Percentiles rank a stretch among this genome's conserved stretches.
These are phyloP conservation scores for Tephrocybe sp. DNA, from an alignment of 768 basidiomycete species.

Conservation along the genomic window DNA sequence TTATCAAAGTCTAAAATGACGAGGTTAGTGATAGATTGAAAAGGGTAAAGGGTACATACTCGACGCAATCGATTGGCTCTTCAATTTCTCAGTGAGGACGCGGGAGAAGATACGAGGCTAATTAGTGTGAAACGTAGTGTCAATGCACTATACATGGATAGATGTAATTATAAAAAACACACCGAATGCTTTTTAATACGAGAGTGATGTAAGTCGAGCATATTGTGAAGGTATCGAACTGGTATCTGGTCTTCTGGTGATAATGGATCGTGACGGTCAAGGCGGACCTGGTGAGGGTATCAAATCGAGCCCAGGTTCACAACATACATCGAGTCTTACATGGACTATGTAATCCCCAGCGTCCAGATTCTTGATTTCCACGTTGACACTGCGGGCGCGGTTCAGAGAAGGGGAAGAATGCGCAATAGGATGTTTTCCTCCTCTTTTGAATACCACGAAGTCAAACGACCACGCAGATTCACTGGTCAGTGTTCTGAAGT, in stretches of 20 bases:
- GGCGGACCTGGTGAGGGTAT: constrained; percentile 9
- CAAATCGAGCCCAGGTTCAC: background rate
- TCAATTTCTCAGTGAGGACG: constrained; percentile 13
- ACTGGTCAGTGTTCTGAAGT: constrained; percentile 40
- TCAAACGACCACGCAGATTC: constrained; percentile 42
- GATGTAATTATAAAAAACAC: background rate
- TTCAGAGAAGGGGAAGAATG: constrained; percentile 29
- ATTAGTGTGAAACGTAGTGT: background rate
- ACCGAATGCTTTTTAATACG: background rate
- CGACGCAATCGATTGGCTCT: constrained; percentile 15
- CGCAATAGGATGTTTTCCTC: constrained; percentile 33
- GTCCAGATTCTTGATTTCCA: constrained; percentile 35
- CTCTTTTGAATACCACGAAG: constrained; percentile 46
- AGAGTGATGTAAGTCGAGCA: too few relatives aligned
- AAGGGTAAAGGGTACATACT: constrained; percentile 18
- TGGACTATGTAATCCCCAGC: constrained; percentile 44
- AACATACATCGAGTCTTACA: constrained; percentile 20
- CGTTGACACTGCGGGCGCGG: constrained; percentile 32
- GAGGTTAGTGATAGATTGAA: background rate
- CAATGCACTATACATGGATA: background rate
- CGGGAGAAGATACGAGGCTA: constrained; percentile 9
- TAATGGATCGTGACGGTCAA: constrained; percentile 9
- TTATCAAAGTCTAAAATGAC: constrained; percentile 13
- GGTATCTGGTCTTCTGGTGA: background rate
- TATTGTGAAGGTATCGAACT: background rate